Evolutionary conservation across 2,329 filamentous ascomycete species (phyloP).

Genomic region (Byssothecium circinans): DNA sequence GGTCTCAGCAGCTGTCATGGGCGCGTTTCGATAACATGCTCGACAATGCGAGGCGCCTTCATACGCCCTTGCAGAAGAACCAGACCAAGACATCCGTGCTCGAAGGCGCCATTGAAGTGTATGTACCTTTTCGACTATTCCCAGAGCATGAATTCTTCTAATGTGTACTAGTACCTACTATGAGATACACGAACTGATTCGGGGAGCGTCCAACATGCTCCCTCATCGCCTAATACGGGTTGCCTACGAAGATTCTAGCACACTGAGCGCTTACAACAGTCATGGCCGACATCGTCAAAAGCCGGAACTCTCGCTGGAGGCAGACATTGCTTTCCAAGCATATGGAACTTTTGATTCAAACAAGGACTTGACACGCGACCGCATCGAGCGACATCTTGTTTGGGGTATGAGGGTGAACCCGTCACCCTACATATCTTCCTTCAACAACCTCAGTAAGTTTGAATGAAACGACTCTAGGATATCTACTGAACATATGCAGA

Average conservation of each 20-base stretch:
- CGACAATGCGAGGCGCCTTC: too few relatives aligned
- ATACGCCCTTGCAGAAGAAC: too few relatives aligned
- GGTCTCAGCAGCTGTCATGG: too few relatives aligned
- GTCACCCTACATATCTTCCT: constrained; percentile 15
- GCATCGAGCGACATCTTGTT: constrained; percentile 11
- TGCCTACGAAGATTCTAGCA: constrained; percentile 13
- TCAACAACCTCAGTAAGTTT: constrained; percentile 13
- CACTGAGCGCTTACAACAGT: constrained; percentile 13
- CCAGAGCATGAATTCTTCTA: neutral
- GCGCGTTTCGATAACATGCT: too few relatives aligned
- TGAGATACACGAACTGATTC: neutral
- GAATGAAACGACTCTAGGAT: neutral
- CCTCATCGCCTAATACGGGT: constrained; percentile 13
- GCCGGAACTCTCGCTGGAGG: constrained; percentile 4
- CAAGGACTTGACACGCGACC: constrained; percentile 2
- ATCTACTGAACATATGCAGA: neutral
- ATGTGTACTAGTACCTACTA: neutral
- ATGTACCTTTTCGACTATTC: neutral
- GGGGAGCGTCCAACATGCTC: neutral
- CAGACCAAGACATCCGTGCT: neutral
- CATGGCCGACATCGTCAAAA: constrained; percentile 13
- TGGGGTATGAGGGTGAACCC: constrained; percentile 15
- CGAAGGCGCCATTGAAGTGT: neutral
- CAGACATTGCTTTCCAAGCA: constrained; percentile 19
- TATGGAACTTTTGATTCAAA: constrained; percentile 7